Evolutionary conservation across 306 rosid genomes (phyloP).

Genomic region (Quercus suber): DNA sequence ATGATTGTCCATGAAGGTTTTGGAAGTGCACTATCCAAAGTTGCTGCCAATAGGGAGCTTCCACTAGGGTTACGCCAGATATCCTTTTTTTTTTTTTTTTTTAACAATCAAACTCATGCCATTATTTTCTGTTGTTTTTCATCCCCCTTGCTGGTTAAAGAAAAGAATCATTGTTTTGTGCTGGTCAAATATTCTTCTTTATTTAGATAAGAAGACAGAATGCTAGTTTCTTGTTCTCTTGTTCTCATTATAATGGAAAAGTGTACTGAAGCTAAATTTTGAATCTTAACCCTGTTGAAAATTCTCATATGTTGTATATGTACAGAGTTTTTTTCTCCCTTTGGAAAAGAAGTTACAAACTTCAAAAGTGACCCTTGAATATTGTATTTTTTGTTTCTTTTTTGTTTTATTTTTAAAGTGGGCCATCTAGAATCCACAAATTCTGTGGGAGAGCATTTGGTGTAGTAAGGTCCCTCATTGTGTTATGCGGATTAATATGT

Average conservation of each 20-base stretch:
- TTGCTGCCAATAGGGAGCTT: slow-evolving; percentile 76
- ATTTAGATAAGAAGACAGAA: not conserved
- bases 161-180: not conserved
- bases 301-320: slow-evolving; percentile 14
- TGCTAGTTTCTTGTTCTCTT: slow-evolving; percentile 21
- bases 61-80: slow-evolving; percentile 82
- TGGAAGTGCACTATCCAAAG: slow-evolving; percentile 84
- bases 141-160: not conserved
- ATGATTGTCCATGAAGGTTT: slow-evolving; percentile 58
- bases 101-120: slow-evolving; percentile 4
- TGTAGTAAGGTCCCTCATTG: too few relatives aligned
- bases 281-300: not conserved
- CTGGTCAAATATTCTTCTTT: not conserved
- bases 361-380: too few relatives aligned
- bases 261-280: slow-evolving; percentile 8
- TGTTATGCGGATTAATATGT: too few relatives aligned
- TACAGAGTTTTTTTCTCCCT: not conserved
- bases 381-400: too few relatives aligned
- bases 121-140: not conserved
- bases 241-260: not conserved
- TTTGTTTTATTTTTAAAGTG: too few relatives aligned
- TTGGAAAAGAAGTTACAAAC: too few relatives aligned
- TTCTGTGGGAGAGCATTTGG: too few relatives aligned
- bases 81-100: slow-evolving; percentile 48
- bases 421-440: too few relatives aligned